Base-by-base conservation (phyloP, 2,329 filamentous ascomycete species). In the Tolypocladium sp. region DNA sequence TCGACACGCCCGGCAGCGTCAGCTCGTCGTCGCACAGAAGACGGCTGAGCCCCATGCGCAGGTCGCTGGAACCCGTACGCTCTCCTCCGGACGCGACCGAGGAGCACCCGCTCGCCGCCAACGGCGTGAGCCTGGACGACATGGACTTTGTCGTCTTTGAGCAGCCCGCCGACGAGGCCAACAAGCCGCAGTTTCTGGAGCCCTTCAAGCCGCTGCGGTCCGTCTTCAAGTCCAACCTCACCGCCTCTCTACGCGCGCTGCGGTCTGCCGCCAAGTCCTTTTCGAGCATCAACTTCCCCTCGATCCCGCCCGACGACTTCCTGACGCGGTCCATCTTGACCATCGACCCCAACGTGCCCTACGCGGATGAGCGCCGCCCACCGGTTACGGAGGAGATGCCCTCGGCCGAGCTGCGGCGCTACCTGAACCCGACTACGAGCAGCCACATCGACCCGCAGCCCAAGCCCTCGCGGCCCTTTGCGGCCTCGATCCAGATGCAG, bases 401-500 rank as follows among this genome's bases (percentile, higher is more conserved):
- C 13, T 87, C 84, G 44, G 83, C 86, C 59, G 85, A 83, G 38
- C 76, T 89, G 64, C 83, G 86, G 51, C 83, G 86, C 54, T 89
- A 89, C 65, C 76, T 89, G 25, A 89, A 89, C 67, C 86, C 86
- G 10, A 84, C 83, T 1, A 84, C 78, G 22, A 70, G 67, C 57
- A 65, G 68, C 59, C 71, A 66, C 59, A 69, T 69, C 46, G 73
- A 65, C 60, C 66, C 61, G 33, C 70, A 61, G 42, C 67, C 70
- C 15, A 69, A 69, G 40, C 63, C 66, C 10, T 64, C 66, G 41
- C 58, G 66, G 35, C 49, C 75, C 57, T 88, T 82, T 66, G 86
- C 84, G 17, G 84, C 86, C 33, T 88, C 86, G 2, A 88, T 89
- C 60, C 85, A 88, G 69, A 87, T 89, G 85, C 84, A 87, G 67